Base-by-base conservation (phyloP, 805 yeast species). In the Candida koratica region DNA sequence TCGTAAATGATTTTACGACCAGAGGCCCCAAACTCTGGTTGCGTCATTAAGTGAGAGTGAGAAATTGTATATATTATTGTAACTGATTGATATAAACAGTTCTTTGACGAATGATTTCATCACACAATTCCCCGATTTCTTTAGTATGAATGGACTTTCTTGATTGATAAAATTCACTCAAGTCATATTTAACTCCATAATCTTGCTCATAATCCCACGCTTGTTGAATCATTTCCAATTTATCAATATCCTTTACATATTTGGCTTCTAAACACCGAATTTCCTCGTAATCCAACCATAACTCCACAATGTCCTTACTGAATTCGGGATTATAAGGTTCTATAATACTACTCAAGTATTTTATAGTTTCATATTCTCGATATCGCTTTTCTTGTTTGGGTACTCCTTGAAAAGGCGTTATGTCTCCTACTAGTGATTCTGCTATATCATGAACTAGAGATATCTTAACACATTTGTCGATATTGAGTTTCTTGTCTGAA, bases 401-500 rank as follows among this genome's bases (percentile, higher is more conserved):
- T 19, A 89, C 75, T 0, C 41, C 73, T 53, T 62, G 88, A 84
- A 57, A 75, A 60, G 49, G 98, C 2, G 95, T 88, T 34, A 90
- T 85, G 57, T 90, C 98, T 20, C 98, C 98, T 10, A 90, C 97
- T 18, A 90, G 64, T 4, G 89, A 60, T 67, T 90, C 98, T 8
- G 97, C 96, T 50, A 90, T 84, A 58, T 90, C 98, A 65, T 90
- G 98, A 20, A 88, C 79, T 26, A 88, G 66, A 1, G 96, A 88
- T 36, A 90, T 88, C 60, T 84, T 82, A 33, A 80, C 82, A 65
- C 96, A 87, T 48, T 76, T 76, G 41, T 74, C 71, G 17, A 74
- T 66, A 58, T 84, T 78, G 20, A 84, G 67, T 2, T 65, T 59
- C n/a, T 60, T 60, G 12, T 51, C 43, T 2, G 28, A 58, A 34